Evolutionary conservation across 83 land plant species (phyloP).

Genomic region (Isoetes engelmannii): DNA sequence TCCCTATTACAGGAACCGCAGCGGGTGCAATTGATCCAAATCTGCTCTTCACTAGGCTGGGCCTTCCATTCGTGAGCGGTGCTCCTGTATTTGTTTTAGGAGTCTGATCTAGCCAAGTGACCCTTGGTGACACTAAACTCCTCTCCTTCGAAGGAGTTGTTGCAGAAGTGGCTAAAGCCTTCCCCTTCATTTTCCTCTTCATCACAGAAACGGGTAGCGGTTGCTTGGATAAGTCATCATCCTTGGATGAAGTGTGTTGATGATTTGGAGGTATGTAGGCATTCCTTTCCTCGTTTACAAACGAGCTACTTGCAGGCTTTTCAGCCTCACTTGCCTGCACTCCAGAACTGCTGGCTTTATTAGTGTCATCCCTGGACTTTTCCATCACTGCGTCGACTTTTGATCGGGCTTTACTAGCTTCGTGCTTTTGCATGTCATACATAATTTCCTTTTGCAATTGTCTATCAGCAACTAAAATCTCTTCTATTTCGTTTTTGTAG

Average conservation of each 20-base stretch:
- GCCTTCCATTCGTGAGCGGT: neutral
- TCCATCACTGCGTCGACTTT: constrained; percentile 42
- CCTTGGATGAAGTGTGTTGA: constrained; percentile 1
- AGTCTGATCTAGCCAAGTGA: constrained; percentile 29
- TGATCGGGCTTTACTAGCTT: constrained; percentile 50
- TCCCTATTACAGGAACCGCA: neutral
- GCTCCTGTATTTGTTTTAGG: neutral
- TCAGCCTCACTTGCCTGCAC: neutral
- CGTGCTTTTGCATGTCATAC: constrained; percentile 87
- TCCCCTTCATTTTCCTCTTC: neutral
- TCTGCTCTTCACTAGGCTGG: neutral
- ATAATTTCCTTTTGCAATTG: constrained; percentile 87
- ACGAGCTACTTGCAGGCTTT: constrained; percentile 17
- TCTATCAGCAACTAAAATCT: constrained; percentile 74
- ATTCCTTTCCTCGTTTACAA: constrained; percentile 1
- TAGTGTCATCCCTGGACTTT: neutral
- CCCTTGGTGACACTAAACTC: constrained; percentile 3
- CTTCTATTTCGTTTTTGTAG: constrained; percentile 85
- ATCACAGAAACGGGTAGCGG: neutral
- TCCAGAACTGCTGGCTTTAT: neutral
- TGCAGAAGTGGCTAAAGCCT: constrained; percentile 1
- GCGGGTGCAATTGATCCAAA: neutral
- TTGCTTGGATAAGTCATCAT: constrained; percentile 13
- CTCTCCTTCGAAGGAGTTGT: neutral
- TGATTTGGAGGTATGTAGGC: constrained; percentile 9